Evolutionary conservation across 345 rosid genomes (phyloP), one percentile per base, ranked within the genome.

Genomic region (Euclidium syriacum): DNA sequence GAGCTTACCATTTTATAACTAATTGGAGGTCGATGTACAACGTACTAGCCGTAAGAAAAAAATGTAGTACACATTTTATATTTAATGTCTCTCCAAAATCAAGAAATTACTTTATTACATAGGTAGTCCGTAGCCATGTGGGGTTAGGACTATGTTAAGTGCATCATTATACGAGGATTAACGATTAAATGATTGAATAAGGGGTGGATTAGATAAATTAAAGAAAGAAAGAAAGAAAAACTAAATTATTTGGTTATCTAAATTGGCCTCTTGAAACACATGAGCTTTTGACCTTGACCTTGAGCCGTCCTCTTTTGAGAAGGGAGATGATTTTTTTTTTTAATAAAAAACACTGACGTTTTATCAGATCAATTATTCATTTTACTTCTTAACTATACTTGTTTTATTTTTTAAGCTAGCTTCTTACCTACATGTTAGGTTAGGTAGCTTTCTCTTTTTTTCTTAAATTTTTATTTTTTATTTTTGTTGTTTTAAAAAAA

Each of bases 121-220:
- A 57, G 65, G 75, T 57, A 64, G 29, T 41, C 42, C 52, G 14
- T 57, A 57, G 75, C 65, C 75, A 71, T 71, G 75, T 71, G 75
- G 53, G 71, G 61, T 58, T 50, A 34, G 55, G 48, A 64, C 27
- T 32, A 27, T 39, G 58, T 19, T 46, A 50, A 71, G 62, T 34
- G 34, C 65, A 33, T 71, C 55, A 57, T 50, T 49, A 71, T 50
- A 64, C 65, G 66, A 71, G 71, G 55, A 71, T 64, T 64, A 64
- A 15, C 41, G 41, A 55, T 19, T 23, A 71, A 71, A 50, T 71
- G 71, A 64, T 71, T 64, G 48, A 24, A 63, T 71, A 57, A 57
- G 15, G 33, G 66, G 64, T 58, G 70, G 41, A 35, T 22, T 47
- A 48, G 61, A 42, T 64, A 49, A 42, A 58, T 10, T 50, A 42